Base-by-base conservation (phyloP, 2,329 filamentous ascomycete species). In the Fusarium oxysporum region DNA sequence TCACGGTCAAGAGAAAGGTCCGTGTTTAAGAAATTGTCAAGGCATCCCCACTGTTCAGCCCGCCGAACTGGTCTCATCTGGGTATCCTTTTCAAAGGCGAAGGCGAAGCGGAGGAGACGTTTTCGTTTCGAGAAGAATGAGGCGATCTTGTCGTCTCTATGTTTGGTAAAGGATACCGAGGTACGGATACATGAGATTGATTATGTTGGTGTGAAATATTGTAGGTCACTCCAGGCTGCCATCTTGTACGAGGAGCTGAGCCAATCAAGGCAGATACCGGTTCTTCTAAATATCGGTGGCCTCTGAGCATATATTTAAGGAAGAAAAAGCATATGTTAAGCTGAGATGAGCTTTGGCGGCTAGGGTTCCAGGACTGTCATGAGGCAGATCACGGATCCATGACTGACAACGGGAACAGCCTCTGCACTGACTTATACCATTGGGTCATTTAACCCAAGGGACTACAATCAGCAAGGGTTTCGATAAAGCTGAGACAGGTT, bases 321-420 rank as follows among this genome's bases (percentile, higher is more conserved):
- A 38, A 40, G 50, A 16, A 21, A 40, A 40, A 33, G 35, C 28
- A 25, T 4, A 30, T 51, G 21, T 35, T 25, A 51, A 23, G n/a
- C 32, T 33, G 19, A 48, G 14, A n/a, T 35, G 58, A 38, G 45
- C 23, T 71, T 57, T 32, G 21, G 17, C 35, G 50, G 48, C 66
- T 44, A 59, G 71, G 71, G 58, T 62, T 63, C 63, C 63, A 59
- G 68, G 55, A 43, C 25, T 43, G 57, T 51, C 50, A 44, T 60
- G 44, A 56, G 44, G 58, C 53, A 47, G 56, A 56, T 63, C 47
- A 58, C 59, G 54, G 58, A 37, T 45, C 21, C 48, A 59, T 48
- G 67, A 57, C 37, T 32, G 58, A 23, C 41, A 56, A 50, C 41
- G 54, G 61, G 37, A 64, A 41, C 35, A 51, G 28, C 33, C 33